Percentiles rank a stretch among this genome's conserved stretches.
Evolutionary conservation across 1,284 basidiomycete species (phyloP).

Genomic region (Golubevia pallescens): DNA sequence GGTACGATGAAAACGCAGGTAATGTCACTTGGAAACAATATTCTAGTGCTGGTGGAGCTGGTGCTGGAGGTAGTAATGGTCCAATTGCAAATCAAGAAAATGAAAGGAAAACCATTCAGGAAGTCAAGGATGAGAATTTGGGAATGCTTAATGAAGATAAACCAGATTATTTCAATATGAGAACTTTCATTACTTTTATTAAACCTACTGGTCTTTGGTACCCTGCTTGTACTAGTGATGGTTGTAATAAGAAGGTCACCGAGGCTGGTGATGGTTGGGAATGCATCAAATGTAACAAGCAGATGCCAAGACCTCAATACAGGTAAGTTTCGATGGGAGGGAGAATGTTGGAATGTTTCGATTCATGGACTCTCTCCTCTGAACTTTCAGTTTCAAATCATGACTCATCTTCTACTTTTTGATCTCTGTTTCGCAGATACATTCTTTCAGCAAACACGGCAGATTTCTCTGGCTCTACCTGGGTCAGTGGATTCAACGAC

Average conservation of each 20-base stretch:
- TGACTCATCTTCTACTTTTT: not conserved
- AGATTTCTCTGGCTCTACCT: slow-evolving; percentile 85
- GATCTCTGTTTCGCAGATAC: slow-evolving; percentile 71
- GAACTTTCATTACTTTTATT: slow-evolving; percentile 88
- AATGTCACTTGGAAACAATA: slow-evolving; percentile 64
- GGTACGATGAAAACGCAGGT: slow-evolving; percentile 70
- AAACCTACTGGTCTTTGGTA: slow-evolving; percentile 85
- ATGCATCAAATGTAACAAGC: slow-evolving; percentile 90
- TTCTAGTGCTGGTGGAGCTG: slow-evolving; percentile 67
- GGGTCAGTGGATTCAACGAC: slow-evolving; percentile 97
- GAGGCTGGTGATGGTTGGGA: slow-evolving; percentile 77
- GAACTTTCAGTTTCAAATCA: not conserved
- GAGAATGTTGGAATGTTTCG: not conserved
- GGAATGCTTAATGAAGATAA: slow-evolving; percentile 76
- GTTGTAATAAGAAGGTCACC: slow-evolving; percentile 90
- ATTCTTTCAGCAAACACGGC: slow-evolving; percentile 86
- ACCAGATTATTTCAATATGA: slow-evolving; percentile 78
- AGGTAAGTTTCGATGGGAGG: slow-evolving; percentile 70
- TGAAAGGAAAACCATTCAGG: slow-evolving; percentile 73
- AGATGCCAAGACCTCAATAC: slow-evolving; percentile 77
- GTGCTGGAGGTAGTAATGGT: slow-evolving; percentile 64
- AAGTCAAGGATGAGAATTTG: slow-evolving; percentile 80
- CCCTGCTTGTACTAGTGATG: slow-evolving; percentile 81
- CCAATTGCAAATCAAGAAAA: slow-evolving; percentile 7
- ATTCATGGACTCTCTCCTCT: too few relatives aligned